Conservation (phyloP, 805 yeast species). For the Lachancea mirantina region DNA sequence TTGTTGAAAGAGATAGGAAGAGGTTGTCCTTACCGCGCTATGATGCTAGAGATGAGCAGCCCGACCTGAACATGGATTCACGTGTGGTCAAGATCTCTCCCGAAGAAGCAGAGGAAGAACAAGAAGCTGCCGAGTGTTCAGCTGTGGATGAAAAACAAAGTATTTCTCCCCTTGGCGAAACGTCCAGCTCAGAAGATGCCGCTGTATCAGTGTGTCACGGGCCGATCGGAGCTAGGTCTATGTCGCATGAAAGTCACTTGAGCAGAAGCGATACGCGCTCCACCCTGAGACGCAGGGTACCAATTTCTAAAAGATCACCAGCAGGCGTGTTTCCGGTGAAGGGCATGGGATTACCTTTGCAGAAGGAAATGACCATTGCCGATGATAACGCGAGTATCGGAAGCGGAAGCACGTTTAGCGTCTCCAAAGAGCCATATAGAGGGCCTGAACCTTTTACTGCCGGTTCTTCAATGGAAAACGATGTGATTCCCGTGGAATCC, state of each 20-base stretch:
- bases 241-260: neutral
- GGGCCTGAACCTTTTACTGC: too few relatives aligned
- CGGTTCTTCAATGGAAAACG: too few relatives aligned
- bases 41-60: slow-evolving; percentile 74
- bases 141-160: slow-evolving; percentile 4
- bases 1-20: slow-evolving; percentile 64
- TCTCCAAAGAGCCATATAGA: too few relatives aligned
- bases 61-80: slow-evolving; percentile 68
- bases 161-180: neutral
- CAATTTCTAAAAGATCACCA: slow-evolving; percentile 39
- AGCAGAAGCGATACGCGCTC: neutral
- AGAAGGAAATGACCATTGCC: slow-evolving; percentile 53
- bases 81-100: slow-evolving; percentile 55
- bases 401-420: too few relatives aligned
- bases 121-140: slow-evolving; percentile 7
- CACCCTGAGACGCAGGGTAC: slow-evolving; percentile 3
- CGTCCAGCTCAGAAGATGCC: slow-evolving; percentile 3
- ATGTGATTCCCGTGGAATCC: too few relatives aligned
- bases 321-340: slow-evolving; percentile 73
- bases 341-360: slow-evolving; percentile 66
- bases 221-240: too few relatives aligned
- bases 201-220: slow-evolving; percentile 5
- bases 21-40: slow-evolving; percentile 56
- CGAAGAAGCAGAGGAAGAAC: slow-evolving; percentile 9
- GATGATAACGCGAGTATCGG: too few relatives aligned